Evolutionary conservation across 805 yeast genomes (phyloP).

Genomic region (Saturnispora bothae): DNA sequence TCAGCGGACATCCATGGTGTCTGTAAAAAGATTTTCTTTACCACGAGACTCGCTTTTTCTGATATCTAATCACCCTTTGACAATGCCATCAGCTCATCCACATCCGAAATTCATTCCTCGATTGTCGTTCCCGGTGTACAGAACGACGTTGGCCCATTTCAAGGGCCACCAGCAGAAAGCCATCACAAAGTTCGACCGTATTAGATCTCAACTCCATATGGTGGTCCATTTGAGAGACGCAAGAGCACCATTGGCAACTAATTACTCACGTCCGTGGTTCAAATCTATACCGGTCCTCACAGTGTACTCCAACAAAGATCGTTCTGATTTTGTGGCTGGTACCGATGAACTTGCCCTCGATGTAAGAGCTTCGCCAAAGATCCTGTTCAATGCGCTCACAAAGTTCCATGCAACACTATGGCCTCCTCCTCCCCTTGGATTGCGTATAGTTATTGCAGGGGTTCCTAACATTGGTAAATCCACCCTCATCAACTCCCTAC

Average conservation of each 20-base stretch:
- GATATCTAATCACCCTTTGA: not conserved
- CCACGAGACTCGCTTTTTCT: no score
- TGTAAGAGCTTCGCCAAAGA: conserved; percentile 28
- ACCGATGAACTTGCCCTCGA: conserved; percentile 24
- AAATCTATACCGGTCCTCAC: conserved; percentile 6
- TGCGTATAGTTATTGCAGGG: conserved; percentile 69
- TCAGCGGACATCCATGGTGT: no score
- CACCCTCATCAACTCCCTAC: conserved; percentile 65
- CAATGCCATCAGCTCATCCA: not conserved
- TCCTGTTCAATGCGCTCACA: conserved; percentile 40
- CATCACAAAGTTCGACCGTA: conserved; percentile 47
- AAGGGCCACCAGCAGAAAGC: conserved; percentile 89
- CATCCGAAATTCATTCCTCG: conserved; percentile 55
- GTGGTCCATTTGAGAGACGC: conserved; percentile 81
- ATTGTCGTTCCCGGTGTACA: conserved; percentile 59
- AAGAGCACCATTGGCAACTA: conserved; percentile 78
- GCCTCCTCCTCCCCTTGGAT: conserved; percentile 79
- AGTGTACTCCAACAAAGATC: conserved; percentile 69
- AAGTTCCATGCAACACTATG: conserved; percentile 34
- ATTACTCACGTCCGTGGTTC: not conserved
- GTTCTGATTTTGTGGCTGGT: conserved; percentile 24
- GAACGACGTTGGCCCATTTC: conserved; percentile 63
- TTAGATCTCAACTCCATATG: conserved; percentile 73
- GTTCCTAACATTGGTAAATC: conserved; percentile 99
- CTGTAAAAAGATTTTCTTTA: no score